phyloP scores from a whole-genome alignment of 2,329 filamentous ascomycete genomes.

The Coniochaeta sp. region DNA sequence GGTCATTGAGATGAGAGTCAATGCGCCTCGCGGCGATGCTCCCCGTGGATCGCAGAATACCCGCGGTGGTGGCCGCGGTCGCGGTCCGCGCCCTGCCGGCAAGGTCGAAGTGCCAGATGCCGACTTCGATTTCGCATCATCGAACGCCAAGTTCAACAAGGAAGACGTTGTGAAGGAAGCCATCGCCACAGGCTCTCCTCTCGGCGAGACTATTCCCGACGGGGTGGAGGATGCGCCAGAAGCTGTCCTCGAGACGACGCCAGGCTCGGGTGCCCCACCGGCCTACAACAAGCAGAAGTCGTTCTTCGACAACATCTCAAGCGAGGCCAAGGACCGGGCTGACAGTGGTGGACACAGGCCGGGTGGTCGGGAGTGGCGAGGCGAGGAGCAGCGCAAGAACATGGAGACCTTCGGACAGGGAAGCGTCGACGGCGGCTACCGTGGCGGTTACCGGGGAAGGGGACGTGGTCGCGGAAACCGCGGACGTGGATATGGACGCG shows the following conservation, averaged over 20 bases:
- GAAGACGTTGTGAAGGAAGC: constrained; percentile 84
- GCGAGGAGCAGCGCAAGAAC: constrained; percentile 90
- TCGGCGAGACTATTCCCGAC: constrained; percentile 41
- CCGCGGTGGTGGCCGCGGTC: constrained; percentile 22
- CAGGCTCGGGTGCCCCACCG: constrained; percentile 34
- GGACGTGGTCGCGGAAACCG: constrained; percentile 54
- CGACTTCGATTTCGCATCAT: constrained; percentile 85
- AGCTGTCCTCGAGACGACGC: constrained; percentile 29
- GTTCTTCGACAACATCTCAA: constrained; percentile 98
- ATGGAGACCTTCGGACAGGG: constrained; percentile 97
- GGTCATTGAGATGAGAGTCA: constrained; percentile 69
- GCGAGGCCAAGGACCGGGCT: constrained; percentile 81
- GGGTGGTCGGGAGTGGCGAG: constrained; percentile 82
- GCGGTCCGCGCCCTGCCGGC: constrained; percentile 41
- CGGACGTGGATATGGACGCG: constrained; percentile 22
- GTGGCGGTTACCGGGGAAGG: constrained; percentile 65
- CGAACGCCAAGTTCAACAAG: constrained; percentile 86
- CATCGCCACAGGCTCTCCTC: constrained; percentile 64
- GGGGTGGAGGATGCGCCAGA: constrained; percentile 15
- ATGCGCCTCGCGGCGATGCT: constrained; percentile 44
- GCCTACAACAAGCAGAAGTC: constrained; percentile 83
- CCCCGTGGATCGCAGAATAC: constrained; percentile 30
- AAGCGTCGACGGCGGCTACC: constrained; percentile 76
- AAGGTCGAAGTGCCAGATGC: constrained; percentile 85
- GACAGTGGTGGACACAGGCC: constrained; percentile 61